Evolutionary conservation across 2,329 filamentous ascomycete species (phyloP).

Genomic region (Trichoderma sp.): DNA sequence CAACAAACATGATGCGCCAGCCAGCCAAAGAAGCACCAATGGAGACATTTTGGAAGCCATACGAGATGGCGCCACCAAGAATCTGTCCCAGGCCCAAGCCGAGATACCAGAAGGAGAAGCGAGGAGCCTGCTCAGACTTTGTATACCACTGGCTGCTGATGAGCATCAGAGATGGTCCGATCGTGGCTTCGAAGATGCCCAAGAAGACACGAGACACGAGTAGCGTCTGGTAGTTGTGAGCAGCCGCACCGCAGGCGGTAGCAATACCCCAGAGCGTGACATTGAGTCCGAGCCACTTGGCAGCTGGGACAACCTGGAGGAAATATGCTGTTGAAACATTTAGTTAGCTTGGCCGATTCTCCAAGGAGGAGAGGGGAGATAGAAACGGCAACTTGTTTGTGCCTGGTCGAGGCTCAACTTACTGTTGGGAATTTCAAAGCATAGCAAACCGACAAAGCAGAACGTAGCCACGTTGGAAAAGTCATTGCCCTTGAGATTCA

Average conservation of each 20-base stretch:
- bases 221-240: constrained; percentile 56
- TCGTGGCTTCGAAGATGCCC: constrained; percentile 64
- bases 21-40: constrained; percentile 60
- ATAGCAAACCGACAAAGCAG: constrained; percentile 64
- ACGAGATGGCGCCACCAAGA: constrained; percentile 67
- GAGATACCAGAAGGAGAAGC: constrained; percentile 65
- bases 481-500: constrained; percentile 59
- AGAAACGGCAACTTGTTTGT: not conserved
- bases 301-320: constrained; percentile 63
- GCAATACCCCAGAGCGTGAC: constrained; percentile 63
- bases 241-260: constrained; percentile 57
- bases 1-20: constrained; percentile 72
- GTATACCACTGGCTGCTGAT: constrained; percentile 66
- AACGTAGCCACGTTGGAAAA: constrained; percentile 66
- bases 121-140: constrained; percentile 62
- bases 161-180: constrained; percentile 63
- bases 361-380: not conserved
- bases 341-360: not conserved
- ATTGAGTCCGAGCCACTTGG: constrained; percentile 64
- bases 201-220: constrained; percentile 61
- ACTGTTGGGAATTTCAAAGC: constrained; percentile 65
- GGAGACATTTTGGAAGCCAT: constrained; percentile 58
- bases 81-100: constrained; percentile 64
- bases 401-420: constrained; percentile 30
- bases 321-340: constrained; percentile 50